phyloP scores from a whole-genome alignment of 1,284 basidiomycete genomes.

The Ceratobasidium papillatum region DNA sequence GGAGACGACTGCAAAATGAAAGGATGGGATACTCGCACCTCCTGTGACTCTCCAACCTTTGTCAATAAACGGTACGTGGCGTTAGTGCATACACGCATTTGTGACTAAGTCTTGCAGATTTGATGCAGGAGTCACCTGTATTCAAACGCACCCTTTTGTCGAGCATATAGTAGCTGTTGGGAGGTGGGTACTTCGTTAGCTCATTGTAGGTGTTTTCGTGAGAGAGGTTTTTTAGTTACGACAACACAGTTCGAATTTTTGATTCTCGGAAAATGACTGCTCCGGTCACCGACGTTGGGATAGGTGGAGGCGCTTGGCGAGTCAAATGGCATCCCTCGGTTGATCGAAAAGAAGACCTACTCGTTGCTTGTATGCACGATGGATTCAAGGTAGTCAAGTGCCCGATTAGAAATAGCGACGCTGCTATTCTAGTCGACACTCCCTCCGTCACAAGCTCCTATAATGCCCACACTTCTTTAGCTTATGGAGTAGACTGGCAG shows the following conservation, averaged over 20 bases:
- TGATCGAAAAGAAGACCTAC: slow-evolving; percentile 68
- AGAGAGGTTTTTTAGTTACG: slow-evolving; percentile 70
- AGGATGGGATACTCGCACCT: slow-evolving; percentile 88
- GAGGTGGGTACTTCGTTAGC: slow-evolving; percentile 62
- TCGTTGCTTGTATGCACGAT: slow-evolving; percentile 97
- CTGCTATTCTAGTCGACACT: slow-evolving; percentile 44
- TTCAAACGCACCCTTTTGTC: slow-evolving; percentile 82
- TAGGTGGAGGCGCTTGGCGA: slow-evolving; percentile 95
- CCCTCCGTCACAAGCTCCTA: slow-evolving; percentile 67
- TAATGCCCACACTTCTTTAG: slow-evolving; percentile 83
- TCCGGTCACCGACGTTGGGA: slow-evolving; percentile 69
- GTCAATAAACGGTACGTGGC: slow-evolving; percentile 72
- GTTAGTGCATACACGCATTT: neutral
- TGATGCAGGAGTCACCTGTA: slow-evolving; percentile 91
- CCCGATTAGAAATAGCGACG: slow-evolving; percentile 48
- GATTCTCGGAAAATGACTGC: slow-evolving; percentile 75
- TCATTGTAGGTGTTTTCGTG: neutral
- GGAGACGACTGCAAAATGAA: slow-evolving; percentile 94
- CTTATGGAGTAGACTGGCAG: slow-evolving; percentile 98
- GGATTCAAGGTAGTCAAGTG: slow-evolving; percentile 87
- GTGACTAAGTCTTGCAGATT: slow-evolving; percentile 63
- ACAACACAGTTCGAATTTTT: slow-evolving; percentile 82
- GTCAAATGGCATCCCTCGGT: slow-evolving; percentile 91
- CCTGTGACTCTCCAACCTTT: slow-evolving; percentile 68
- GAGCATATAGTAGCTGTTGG: slow-evolving; percentile 91